Percentiles rank a stretch among this genome's conserved stretches.
Evolutionary conservation across 495 filamentous ascomycete genomes (phyloP).

Genomic region (Terfezia claveryi): DNA sequence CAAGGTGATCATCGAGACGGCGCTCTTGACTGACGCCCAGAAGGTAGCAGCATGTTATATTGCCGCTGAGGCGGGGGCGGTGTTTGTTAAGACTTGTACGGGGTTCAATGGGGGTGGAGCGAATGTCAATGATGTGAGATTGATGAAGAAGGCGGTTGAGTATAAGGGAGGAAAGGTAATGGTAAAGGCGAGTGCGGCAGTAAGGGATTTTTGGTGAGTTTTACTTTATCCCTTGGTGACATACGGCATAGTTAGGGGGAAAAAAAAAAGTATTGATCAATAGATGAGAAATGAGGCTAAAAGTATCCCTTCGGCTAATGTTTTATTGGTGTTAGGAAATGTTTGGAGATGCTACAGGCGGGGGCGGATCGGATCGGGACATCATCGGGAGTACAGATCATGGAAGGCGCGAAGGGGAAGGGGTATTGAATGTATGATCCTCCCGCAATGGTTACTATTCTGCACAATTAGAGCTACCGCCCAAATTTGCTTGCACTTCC

Average conservation of each 20-base stretch:
- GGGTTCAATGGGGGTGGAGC: conserved; percentile 43
- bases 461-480: no score
- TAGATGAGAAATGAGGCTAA: no score
- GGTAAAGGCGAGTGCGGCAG: conserved; percentile 47
- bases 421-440: background rate
- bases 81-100: conserved; percentile 50
- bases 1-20: conserved; percentile 49
- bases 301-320: no score
- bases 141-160: conserved; percentile 32
- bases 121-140: conserved; percentile 29
- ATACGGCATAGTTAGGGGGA: no score
- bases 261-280: no score
- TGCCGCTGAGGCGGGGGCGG: conserved; percentile 34
- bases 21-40: conserved; percentile 30
- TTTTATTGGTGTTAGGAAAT: conserved; percentile 19
- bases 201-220: conserved; percentile 24
- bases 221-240: no score
- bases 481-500: no score
- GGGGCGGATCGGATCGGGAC: conserved; percentile 45
- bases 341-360: conserved; percentile 36
- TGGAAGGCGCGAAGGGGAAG: conserved; percentile 1
- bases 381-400: conserved; percentile 7
- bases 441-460: no score
- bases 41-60: conserved; percentile 39
- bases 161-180: conserved; percentile 30